Conservation (phyloP, 2,329 filamentous ascomycete genomes). For the Exophiala viscosa region DNA sequence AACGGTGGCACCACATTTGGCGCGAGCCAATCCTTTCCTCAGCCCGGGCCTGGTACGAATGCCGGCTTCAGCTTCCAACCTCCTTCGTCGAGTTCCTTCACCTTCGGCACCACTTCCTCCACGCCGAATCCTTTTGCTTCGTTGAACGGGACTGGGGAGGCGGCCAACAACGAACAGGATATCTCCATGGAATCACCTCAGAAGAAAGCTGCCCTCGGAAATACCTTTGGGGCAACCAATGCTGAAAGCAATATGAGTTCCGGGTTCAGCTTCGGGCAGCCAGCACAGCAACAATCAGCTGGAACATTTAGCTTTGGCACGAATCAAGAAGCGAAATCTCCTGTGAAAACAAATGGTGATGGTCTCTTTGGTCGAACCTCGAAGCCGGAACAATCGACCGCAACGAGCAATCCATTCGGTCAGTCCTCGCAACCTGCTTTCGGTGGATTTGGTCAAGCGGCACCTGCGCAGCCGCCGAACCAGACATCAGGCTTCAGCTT, state of each 20-base stretch:
- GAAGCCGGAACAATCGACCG: slow-evolving; percentile 7
- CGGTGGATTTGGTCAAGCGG: slow-evolving; percentile 17
- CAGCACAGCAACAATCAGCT: slow-evolving; percentile 12
- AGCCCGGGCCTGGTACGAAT: slow-evolving; percentile 5
- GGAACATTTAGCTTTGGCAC: slow-evolving; percentile 12
- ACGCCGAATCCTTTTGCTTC: slow-evolving; percentile 26
- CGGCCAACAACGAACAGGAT: slow-evolving; percentile 13
- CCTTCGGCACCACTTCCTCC: slow-evolving; percentile 16
- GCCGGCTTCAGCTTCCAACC: slow-evolving; percentile 22
- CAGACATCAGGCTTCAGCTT: slow-evolving; percentile 17
- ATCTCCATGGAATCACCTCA: slow-evolving; percentile 26
- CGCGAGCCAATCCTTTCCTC: slow-evolving; percentile 19
- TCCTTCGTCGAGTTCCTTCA: slow-evolving; percentile 25
- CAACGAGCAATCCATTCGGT: slow-evolving; percentile 16
- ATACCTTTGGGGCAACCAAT: slow-evolving; percentile 16
- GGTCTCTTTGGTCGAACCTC: slow-evolving; percentile 13
- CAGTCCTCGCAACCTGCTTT: slow-evolving; percentile 18
- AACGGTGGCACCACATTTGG: slow-evolving; percentile 19
- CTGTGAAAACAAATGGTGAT: slow-evolving; percentile 5
- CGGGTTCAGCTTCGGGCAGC: slow-evolving; percentile 24
- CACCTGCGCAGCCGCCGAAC: slow-evolving; percentile 7
- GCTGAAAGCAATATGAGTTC: slow-evolving; percentile 4
- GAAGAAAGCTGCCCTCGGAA: slow-evolving; percentile 19
- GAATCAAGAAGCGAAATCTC: slow-evolving; percentile 5
- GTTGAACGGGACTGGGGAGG: slow-evolving; percentile 18